Percentiles rank a stretch among this genome's conserved stretches.
These are phyloP conservation scores for Basipetospora chlamydospora DNA, from an alignment of 2,329 filamentous ascomycete species.

Conservation along the genomic window DNA sequence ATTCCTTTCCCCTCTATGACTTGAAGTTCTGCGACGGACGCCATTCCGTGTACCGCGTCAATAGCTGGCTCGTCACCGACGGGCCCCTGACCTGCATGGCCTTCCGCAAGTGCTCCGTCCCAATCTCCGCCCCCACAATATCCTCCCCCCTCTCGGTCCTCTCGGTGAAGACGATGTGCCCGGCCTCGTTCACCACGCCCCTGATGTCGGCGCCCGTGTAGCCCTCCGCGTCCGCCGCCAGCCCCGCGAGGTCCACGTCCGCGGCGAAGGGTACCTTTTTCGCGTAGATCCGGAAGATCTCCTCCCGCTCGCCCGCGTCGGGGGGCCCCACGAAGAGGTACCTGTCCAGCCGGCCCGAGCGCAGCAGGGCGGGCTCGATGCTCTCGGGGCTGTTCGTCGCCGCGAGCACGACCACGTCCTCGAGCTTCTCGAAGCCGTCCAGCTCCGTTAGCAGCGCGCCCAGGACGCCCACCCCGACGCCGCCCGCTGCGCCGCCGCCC, in stretches of 20 bases:
- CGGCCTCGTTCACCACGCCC: slow-evolving; percentile 4
- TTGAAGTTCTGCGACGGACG: slow-evolving; percentile 3
- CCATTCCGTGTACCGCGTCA: slow-evolving; percentile 6
- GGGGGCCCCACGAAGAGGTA: slow-evolving; percentile 79
- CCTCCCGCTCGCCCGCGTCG: slow-evolving; percentile 53
- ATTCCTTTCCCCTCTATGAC: background rate
- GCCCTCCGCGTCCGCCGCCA: slow-evolving; percentile 55
- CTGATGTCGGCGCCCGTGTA: slow-evolving; percentile 74
- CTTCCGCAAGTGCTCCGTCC: slow-evolving; percentile 1
- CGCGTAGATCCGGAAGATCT: slow-evolving; percentile 60
- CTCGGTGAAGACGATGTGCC: slow-evolving; percentile 3
- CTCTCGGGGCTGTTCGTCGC: slow-evolving; percentile 84
- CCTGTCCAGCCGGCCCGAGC: slow-evolving; percentile 73
- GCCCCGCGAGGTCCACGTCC: slow-evolving; percentile 49
- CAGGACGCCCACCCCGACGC: slow-evolving; percentile 60
- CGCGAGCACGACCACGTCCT: slow-evolving; percentile 73
- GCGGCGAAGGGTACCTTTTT: slow-evolving; percentile 40
- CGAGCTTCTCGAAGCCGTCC: slow-evolving; percentile 80
- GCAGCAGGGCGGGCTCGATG: slow-evolving; percentile 72
- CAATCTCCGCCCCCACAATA: slow-evolving; percentile 1
- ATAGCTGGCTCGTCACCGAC: background rate
- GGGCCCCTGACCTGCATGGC: slow-evolving; percentile 1
- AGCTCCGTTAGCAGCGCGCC: slow-evolving; percentile 87
- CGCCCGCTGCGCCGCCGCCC: slow-evolving; percentile 25
- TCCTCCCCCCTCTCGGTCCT: slow-evolving; percentile 5